Evolutionary conservation across 2,329 filamentous ascomycete genomes (phyloP).

Genomic region (Teratosphaeriaceae sp.): DNA sequence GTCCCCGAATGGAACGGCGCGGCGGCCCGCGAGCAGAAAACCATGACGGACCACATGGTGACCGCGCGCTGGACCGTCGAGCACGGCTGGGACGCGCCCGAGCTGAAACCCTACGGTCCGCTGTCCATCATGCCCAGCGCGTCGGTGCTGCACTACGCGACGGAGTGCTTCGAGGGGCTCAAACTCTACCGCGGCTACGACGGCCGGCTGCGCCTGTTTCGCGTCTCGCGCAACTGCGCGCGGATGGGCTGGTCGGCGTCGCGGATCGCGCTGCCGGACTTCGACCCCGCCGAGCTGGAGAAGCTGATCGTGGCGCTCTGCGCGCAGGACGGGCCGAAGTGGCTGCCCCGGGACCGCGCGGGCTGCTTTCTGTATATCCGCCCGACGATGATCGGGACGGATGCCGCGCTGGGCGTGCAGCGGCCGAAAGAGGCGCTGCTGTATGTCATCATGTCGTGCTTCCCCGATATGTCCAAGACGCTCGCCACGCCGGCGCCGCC

Average conservation of each 20-base stretch:
- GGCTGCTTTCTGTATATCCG: constrained; percentile 70
- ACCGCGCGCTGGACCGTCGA: constrained; percentile 59
- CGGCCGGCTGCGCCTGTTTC: constrained; percentile 68
- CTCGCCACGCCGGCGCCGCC: constrained; percentile 25
- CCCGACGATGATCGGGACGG: constrained; percentile 79
- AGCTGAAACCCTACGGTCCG: constrained; percentile 70
- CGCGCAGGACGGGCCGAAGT: constrained; percentile 66
- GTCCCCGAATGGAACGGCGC: constrained; percentile 36
- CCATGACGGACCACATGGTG: constrained; percentile 83
- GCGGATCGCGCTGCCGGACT: constrained; percentile 68
- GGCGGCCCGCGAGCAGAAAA: constrained; percentile 33
- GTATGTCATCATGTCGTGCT: constrained; percentile 62
- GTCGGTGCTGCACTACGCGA: constrained; percentile 79
- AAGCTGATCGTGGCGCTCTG: constrained; percentile 67
- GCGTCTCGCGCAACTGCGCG: constrained; percentile 64
- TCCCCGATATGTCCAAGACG: constrained; percentile 37
- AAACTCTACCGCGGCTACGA: constrained; percentile 66
- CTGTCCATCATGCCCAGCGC: constrained; percentile 74
- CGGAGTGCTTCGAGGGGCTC: constrained; percentile 83
- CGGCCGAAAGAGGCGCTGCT: constrained; percentile 76
- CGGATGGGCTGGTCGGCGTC: constrained; percentile 51
- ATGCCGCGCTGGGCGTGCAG: constrained; percentile 72
- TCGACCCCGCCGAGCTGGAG: constrained; percentile 64
- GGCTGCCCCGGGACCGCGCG: constrained; percentile 64
- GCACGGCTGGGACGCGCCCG: constrained; percentile 65